A percentile compares a stretch with the other conserved stretches of the same genome.
Evolutionary conservation across 148 eudicot genomes (phyloP).

Genomic region (Oxyria digyna): DNA sequence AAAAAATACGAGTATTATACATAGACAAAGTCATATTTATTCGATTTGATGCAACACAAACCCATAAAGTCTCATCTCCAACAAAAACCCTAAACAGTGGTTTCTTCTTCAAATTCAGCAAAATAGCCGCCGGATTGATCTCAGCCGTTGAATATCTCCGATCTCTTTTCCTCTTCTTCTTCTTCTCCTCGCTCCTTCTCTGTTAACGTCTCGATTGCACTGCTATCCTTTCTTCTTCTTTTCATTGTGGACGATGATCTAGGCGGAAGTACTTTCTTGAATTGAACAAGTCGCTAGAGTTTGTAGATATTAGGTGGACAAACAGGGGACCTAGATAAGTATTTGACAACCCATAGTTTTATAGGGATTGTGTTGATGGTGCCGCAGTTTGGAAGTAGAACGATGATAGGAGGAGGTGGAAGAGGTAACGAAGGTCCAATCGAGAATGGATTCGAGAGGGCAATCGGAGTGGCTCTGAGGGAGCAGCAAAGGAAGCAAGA

Average conservation of each 20-base stretch:
- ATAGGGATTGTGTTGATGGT: conserved; percentile 23
- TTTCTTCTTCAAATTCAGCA: conserved; percentile 3
- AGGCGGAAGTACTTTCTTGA: background rate
- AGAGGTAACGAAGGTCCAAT: conserved; percentile 45
- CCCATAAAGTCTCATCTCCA: background rate
- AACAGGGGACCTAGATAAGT: too few relatives aligned
- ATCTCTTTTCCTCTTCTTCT: background rate
- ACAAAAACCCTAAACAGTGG: conserved; percentile 9
- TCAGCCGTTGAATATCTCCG: conserved; percentile 2
- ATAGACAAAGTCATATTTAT: conserved; percentile 9
- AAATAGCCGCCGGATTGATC: conserved; percentile 8
- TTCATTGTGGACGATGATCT: conserved; percentile 2
- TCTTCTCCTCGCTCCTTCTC: background rate
- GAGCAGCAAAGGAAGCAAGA: conserved; percentile 62
- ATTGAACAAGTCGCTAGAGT: background rate
- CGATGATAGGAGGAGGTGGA: conserved; percentile 38
- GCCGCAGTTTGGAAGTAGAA: conserved; percentile 59
- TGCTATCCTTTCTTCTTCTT: background rate
- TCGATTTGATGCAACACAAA: background rate
- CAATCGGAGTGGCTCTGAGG: conserved; percentile 54
- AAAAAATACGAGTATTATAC: background rate
- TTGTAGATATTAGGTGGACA: background rate
- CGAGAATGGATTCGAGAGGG: conserved; percentile 83
- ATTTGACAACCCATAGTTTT: background rate
- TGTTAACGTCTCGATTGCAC: background rate